Percentiles rank a stretch among this genome's conserved stretches.
phyloP scores from a whole-genome alignment of 139 green algal genomes.

The Haematococcus lacustris region DNA sequence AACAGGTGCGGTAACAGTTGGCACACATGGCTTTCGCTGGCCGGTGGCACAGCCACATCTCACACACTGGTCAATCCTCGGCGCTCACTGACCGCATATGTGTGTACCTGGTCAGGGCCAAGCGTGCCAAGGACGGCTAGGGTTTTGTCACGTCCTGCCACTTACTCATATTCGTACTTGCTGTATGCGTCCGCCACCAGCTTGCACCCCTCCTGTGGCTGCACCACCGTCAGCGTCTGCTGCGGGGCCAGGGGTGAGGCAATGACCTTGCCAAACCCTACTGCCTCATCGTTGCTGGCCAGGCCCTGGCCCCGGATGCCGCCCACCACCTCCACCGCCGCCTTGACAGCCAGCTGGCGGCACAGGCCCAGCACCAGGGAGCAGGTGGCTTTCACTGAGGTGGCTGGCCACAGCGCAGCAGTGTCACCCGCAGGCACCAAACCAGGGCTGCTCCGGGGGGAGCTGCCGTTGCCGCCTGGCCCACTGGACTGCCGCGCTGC shows the following conservation, averaged over 20 bases:
- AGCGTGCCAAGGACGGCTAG: too few relatives aligned
- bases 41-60: too few relatives aligned
- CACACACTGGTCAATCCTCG: too few relatives aligned
- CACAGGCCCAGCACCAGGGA: slow-evolving; percentile 65
- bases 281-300: slow-evolving; percentile 31
- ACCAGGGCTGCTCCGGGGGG: neutral
- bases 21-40: too few relatives aligned
- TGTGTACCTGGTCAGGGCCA: too few relatives aligned
- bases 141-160: too few relatives aligned
- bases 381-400: slow-evolving; percentile 41
- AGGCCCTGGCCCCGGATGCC: slow-evolving; percentile 59
- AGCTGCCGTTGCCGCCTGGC: neutral
- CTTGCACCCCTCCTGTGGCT: slow-evolving; percentile 77
- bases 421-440: neutral
- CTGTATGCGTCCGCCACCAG: slow-evolving; percentile 53
- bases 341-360: slow-evolving; percentile 53
- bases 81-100: too few relatives aligned
- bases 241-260: slow-evolving; percentile 53
- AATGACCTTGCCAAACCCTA: slow-evolving; percentile 55
- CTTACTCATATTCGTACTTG: slow-evolving; percentile 82
- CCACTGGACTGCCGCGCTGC: neutral
- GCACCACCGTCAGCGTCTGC: slow-evolving; percentile 72
- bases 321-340: slow-evolving; percentile 53
- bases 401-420: slow-evolving; percentile 47
- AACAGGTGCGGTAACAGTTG: too few relatives aligned